Evolutionary conservation across 345 rosid species (phyloP), one percentile per base, ranked within the genome.

Genomic region (Eucalyptus caleyi): DNA sequence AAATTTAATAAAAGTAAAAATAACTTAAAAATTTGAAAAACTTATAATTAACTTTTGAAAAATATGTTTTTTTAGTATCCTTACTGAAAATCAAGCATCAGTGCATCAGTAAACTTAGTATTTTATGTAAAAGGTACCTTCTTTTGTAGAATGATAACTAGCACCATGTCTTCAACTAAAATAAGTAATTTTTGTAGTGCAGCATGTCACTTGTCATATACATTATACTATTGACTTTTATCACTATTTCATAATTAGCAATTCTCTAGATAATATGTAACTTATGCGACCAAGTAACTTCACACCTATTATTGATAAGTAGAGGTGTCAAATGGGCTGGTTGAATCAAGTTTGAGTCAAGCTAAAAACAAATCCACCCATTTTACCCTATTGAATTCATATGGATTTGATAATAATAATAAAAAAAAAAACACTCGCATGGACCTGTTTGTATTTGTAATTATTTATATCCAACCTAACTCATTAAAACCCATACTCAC

Each of bases 331-430:
- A 62, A 62, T 62, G 69, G 16, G 4, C n/a, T 14, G 69, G 34
- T 30, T 30, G 8, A 30, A 1, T 60, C 32, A 7, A 59, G 65
- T 27, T 62, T 62, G 34, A 62, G 69, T 62, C 16, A 30, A 30
- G 32, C 8, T 3, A 0, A 30, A 62, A 6, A 30, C 18, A 27
- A 12, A 27, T 13, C 16, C 1, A 62, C n/a, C 1, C 0, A 1
- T 27, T 62, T 27, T 62, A 27, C 7, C 34, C 7, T 30, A 12
- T 13, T 1, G 5, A 53, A 53, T 5, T 3, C 59, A 53, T 19
- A 19, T 53, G 59, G 59, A 53, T 53, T 53, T 19, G 11, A 53
- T 53, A 51, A 50, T 16, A 18, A 51, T 2, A 44, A 6, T 2
- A 44, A 7, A 3, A 18, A 7, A 18, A 7, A 53, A 21, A 53